These are phyloP conservation scores for Austroboletus novae-zelandiae DNA, from an alignment of 1,284 basidiomycete species.

Conservation along the genomic window DNA sequence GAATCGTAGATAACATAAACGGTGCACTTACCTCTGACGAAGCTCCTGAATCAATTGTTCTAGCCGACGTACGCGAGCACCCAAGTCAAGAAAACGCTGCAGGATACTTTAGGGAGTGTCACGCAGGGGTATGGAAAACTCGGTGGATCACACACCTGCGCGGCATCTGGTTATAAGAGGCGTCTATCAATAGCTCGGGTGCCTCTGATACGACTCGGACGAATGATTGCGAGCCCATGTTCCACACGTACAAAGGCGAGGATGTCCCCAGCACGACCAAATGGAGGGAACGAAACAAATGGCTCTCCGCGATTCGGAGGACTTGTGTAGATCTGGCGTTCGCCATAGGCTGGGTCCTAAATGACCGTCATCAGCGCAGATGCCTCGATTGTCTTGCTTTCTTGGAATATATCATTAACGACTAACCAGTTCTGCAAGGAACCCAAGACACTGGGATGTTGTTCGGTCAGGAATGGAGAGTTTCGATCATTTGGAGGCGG, in stretches of 20 bases:
- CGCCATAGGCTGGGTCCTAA: conserved; percentile 42
- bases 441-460: conserved; percentile 47
- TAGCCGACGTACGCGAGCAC: conserved; percentile 61
- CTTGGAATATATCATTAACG: not conserved
- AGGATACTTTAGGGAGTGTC: conserved; percentile 43
- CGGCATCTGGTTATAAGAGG: conserved; percentile 53
- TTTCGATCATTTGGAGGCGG: conserved; percentile 39
- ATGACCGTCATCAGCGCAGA: conserved; percentile 10
- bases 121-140: not conserved
- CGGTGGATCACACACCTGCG: conserved; percentile 42
- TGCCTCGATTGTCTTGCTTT: not conserved
- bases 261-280: conserved; percentile 61
- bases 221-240: conserved; percentile 50
- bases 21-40: conserved; percentile 41
- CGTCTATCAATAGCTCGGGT: conserved; percentile 45
- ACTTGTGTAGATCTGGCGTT: conserved; percentile 37
- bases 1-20: not conserved
- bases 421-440: conserved; percentile 58
- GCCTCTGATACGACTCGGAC: conserved; percentile 33
- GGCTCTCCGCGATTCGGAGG: conserved; percentile 43
- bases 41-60: conserved; percentile 49
- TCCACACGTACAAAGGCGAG: conserved; percentile 63
- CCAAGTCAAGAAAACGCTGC: conserved; percentile 60
- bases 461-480: conserved; percentile 65
- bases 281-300: conserved; percentile 48